phyloP scores from a whole-genome alignment of 108 stramenopile species.

The Nitzschia sp. region DNA sequence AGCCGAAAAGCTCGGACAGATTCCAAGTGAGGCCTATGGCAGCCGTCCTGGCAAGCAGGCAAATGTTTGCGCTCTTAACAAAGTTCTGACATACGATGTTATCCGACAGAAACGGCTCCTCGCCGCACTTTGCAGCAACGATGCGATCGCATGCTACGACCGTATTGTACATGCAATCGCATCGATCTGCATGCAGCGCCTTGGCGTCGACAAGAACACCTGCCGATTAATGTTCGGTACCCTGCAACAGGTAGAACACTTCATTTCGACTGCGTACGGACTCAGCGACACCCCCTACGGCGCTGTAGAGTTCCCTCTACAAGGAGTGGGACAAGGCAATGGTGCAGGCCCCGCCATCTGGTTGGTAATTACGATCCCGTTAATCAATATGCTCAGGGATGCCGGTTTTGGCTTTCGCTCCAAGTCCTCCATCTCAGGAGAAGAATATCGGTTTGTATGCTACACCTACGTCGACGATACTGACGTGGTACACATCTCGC shows the following conservation, averaged over 20 bases:
- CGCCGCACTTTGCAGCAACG: background rate
- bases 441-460: background rate
- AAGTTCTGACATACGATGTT: background rate
- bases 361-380: background rate
- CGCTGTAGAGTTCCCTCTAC: background rate
- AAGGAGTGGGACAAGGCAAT: conserved; percentile 11
- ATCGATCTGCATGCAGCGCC: background rate
- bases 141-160: no score
- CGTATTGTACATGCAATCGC: background rate
- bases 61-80: background rate
- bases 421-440: background rate
- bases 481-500: background rate
- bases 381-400: background rate
- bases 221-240: background rate
- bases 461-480: conserved; percentile 3
- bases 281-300: background rate
- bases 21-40: background rate
- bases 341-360: background rate
- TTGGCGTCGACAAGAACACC: background rate
- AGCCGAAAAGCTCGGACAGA: background rate
- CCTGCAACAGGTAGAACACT: background rate
- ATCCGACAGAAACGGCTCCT: background rate
- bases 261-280: background rate
- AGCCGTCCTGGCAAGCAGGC: background rate
- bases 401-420: background rate